phyloP scores from a whole-genome alignment of 495 filamentous ascomycete genomes.

The Jackrogersella minutella region DNA sequence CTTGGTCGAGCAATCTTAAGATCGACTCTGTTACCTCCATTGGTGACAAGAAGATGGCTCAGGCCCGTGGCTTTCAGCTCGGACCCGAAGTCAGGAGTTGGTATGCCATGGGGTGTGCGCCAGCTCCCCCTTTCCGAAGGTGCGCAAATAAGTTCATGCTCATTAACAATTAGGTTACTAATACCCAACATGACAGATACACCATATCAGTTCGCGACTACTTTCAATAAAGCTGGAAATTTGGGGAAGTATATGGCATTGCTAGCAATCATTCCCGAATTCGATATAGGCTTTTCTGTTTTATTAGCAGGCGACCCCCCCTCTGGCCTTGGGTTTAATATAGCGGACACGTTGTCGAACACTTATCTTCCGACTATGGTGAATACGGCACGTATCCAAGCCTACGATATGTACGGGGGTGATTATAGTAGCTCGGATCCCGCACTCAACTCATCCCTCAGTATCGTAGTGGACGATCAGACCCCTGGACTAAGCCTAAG shows the following conservation, averaged over 20 bases:
- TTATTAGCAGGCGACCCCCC: conserved; percentile 55
- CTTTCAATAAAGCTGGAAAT: conserved; percentile 64
- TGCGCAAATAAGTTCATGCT: not conserved
- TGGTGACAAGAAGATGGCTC: conserved; percentile 63
- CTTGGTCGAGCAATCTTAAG: conserved; percentile 63
- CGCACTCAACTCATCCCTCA: conserved; percentile 51
- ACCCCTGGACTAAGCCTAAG: conserved; percentile 55
- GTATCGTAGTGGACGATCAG: conserved; percentile 46
- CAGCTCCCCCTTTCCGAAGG: conserved; percentile 40
- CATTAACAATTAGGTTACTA: not conserved
- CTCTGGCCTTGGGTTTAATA: conserved; percentile 39
- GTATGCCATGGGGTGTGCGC: conserved; percentile 67
- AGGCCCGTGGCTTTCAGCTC: conserved; percentile 62
- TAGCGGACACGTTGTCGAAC: conserved; percentile 49
- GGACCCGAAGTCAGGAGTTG: conserved; percentile 52
- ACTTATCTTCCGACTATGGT: conserved; percentile 51
- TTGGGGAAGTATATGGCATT: conserved; percentile 57
- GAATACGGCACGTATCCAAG: conserved; percentile 47
- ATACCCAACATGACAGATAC: conserved; percentile 46
- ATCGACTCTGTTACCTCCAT: conserved; percentile 55
- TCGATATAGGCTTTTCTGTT: conserved; percentile 61
- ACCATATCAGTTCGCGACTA: conserved; percentile 50
- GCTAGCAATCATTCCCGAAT: conserved; percentile 62
- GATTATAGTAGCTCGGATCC: conserved; percentile 45
- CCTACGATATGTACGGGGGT: conserved; percentile 46